Conservation (phyloP, 1,139 yeast genomes). For the Diutina pseudorugosa region DNA sequence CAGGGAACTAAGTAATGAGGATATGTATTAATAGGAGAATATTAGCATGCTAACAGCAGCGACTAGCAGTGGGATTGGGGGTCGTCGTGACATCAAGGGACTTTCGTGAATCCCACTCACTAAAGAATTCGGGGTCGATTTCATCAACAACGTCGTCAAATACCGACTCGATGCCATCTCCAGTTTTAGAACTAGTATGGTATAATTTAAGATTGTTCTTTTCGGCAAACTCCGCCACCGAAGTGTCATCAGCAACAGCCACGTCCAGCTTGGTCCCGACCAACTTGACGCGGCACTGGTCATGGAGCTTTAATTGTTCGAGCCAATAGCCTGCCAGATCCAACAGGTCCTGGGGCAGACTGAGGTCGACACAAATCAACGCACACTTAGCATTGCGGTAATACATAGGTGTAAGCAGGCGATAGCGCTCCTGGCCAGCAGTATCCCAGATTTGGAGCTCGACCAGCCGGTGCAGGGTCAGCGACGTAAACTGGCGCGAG, state of each 20-base stretch:
- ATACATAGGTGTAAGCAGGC: slow-evolving; percentile 37
- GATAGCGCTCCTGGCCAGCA: slow-evolving; percentile 39
- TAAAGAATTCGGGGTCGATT: slow-evolving; percentile 22
- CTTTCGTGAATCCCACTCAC: background rate
- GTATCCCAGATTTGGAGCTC: slow-evolving; percentile 41
- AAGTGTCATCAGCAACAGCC: slow-evolving; percentile 7
- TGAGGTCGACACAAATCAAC: slow-evolving; percentile 24
- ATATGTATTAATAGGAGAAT: background rate
- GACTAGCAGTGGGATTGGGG: background rate
- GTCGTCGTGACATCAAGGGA: background rate
- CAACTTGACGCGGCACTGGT: background rate
- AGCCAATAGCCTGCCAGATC: slow-evolving; percentile 10
- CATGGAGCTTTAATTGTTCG: slow-evolving; percentile 7
- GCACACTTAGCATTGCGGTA: slow-evolving; percentile 36
- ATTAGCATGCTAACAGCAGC: background rate
- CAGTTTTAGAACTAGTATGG: slow-evolving; percentile 36
- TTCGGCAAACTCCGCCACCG: slow-evolving; percentile 4
- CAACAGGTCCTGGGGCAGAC: slow-evolving; percentile 11
- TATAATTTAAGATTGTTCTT: slow-evolving; percentile 12
- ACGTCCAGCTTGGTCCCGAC: slow-evolving; percentile 10
- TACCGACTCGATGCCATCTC: slow-evolving; percentile 28
- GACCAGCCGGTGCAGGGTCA: slow-evolving; percentile 22
- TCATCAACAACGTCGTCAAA: slow-evolving; percentile 29
- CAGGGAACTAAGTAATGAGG: background rate
- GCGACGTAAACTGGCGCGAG: slow-evolving; percentile 8